Base-by-base conservation (phyloP, 192 early-diverging fungal species). In the Chytriomyces sp. region DNA sequence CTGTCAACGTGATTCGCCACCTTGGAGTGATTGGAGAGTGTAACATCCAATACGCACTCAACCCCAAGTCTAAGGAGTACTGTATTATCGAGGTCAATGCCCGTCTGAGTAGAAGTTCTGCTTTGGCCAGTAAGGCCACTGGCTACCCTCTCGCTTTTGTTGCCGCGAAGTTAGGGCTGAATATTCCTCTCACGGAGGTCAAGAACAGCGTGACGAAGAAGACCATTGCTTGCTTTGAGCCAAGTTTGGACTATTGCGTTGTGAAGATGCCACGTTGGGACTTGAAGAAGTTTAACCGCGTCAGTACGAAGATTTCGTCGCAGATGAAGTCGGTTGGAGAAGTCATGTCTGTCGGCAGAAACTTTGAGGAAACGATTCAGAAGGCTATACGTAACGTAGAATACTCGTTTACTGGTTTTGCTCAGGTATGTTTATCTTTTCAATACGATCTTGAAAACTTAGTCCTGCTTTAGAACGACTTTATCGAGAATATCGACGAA, bases 61-160 rank as follows among this genome's bases (percentile, higher is more conserved):
- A 97, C 84, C 97, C 97, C 17, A 77, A 91, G 57, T 90, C 89
- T 62, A 90, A 92, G 81, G 97, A 99, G 81, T 99, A 96, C 84
- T 92, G 92, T 81, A 93, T 99, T 74, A 99, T 99, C 72, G 97
- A 99, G 85, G 96, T 99, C 75, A 99, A 99, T 75, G 97, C 97
- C 28, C 93, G 97, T 63, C 83, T 99, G 28, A 93, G 92, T 69
- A 89, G 97, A 75, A 90, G 88, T 62, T 93, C 93, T 19, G 97
- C 97, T 12, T 85, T 99, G 26, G 97, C 97, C 17, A 94, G 92
- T 70, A 99, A 99, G 78, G 97, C 97, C 7, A 99, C 97, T 3
- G 97, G 97, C 19, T 99, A 98, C 79, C 97, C 97, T 22, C 83
- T 99, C 64, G 97, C 97, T 8, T 99, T 99, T 80, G 93, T 99